phyloP scores from a whole-genome alignment of 2,329 filamentous ascomycete genomes.

The Neofusicoccum kwambonambiense region DNA sequence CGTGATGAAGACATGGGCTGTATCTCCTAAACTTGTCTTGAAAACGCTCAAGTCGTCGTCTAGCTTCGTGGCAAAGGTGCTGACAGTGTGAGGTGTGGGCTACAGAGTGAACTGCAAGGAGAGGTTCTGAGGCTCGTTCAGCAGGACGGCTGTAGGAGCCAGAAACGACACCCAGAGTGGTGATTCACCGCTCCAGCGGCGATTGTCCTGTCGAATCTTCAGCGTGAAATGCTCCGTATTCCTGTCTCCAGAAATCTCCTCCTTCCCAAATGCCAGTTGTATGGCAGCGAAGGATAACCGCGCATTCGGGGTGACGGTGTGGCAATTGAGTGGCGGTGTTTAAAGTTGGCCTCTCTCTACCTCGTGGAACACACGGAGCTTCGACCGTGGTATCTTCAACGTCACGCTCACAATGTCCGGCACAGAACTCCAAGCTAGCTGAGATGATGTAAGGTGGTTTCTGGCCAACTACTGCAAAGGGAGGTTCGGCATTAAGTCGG shows the following conservation, averaged over 20 bases:
- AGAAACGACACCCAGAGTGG: constrained; percentile 22
- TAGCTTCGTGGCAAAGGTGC: background rate
- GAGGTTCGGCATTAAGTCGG: constrained; percentile 5
- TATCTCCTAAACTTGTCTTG: constrained; percentile 13
- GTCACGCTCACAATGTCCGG: constrained; percentile 22
- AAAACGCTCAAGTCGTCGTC: constrained; percentile 15
- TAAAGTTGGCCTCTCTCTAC: constrained; percentile 5
- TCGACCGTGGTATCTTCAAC: constrained; percentile 21
- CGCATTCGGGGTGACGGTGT: constrained; percentile 19
- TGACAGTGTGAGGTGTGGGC: constrained; percentile 8
- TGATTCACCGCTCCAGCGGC: constrained; percentile 17
- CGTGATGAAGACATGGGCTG: constrained; percentile 28
- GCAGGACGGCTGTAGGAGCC: constrained; percentile 15
- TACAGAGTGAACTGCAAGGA: constrained; percentile 17
- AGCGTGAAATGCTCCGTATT: constrained; percentile 19
- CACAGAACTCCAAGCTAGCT: constrained; percentile 23
- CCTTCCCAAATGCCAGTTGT: constrained; percentile 21
- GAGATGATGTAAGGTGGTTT: background rate
- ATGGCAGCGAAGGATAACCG: constrained; percentile 18
- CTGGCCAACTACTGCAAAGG: background rate
- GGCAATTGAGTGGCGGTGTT: constrained; percentile 18
- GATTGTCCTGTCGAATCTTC: constrained; percentile 18
- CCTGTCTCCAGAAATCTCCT: constrained; percentile 17
- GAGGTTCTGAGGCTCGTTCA: background rate
- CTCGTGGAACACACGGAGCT: constrained; percentile 18